A percentile compares a stretch with the other conserved stretches of the same genome.
These are phyloP conservation scores for Aphanomyces astaci DNA, from an alignment of 352 stramenopile species.

Conservation along the genomic window DNA sequence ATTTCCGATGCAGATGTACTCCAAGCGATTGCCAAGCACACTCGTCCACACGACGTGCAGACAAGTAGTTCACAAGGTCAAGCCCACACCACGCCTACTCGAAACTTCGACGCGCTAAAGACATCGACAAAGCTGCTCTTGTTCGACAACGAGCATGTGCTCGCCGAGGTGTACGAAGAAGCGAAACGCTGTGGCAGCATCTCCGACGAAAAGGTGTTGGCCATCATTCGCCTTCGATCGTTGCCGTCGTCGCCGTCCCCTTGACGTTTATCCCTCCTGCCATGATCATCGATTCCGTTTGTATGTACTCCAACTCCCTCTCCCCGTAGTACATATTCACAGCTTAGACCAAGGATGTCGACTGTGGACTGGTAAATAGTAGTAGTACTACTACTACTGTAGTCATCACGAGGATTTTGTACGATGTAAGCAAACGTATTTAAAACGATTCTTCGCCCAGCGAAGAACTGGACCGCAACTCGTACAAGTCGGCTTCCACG, in stretches of 20 bases:
- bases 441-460: background rate
- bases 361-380: too few relatives aligned
- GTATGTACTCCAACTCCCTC: too few relatives aligned
- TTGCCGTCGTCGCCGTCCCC: background rate
- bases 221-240: constrained; percentile 40
- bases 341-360: too few relatives aligned
- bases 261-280: background rate
- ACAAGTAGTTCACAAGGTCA: too few relatives aligned
- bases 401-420: too few relatives aligned
- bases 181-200: constrained; percentile 68
- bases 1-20: constrained; percentile 1
- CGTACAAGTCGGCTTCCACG: background rate
- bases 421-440: too few relatives aligned
- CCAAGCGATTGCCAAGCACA: background rate
- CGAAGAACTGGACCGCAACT: background rate
- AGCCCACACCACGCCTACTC: background rate
- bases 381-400: too few relatives aligned
- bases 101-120: constrained; percentile 36
- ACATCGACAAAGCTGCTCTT: constrained; percentile 60
- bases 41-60: background rate
- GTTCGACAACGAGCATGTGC: constrained; percentile 64
- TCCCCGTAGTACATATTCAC: too few relatives aligned
- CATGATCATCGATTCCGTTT: too few relatives aligned
- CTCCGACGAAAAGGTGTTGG: constrained; percentile 58
- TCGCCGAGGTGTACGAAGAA: constrained; percentile 73